Evolutionary conservation across 495 filamentous ascomycete species (phyloP).

Genomic region (Penicillium bovifimosum): DNA sequence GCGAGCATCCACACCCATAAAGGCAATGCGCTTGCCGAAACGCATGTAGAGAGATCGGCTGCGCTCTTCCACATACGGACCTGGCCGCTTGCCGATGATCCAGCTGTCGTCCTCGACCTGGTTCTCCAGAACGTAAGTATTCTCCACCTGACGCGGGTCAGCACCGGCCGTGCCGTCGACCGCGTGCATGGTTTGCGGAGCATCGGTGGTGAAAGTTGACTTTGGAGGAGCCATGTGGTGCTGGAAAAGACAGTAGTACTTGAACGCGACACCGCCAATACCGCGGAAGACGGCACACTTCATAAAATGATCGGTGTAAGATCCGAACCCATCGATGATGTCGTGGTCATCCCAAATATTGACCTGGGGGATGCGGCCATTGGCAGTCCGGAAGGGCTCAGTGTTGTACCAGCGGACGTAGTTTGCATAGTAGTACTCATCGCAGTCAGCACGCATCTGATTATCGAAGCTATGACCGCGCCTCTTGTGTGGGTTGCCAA

Average conservation of each 20-base stretch:
- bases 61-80: conserved; percentile 73
- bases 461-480: conserved; percentile 71
- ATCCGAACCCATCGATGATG: conserved; percentile 90
- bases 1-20: conserved; percentile 83
- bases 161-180: conserved; percentile 45
- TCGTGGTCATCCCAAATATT: conserved; percentile 96
- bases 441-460: conserved; percentile 65
- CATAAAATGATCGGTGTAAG: conserved; percentile 93
- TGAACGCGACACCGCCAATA: conserved; percentile 79
- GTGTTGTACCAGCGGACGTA: conserved; percentile 83
- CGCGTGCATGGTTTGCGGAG: conserved; percentile 47
- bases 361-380: conserved; percentile 82
- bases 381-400: conserved; percentile 77
- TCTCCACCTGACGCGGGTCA: conserved; percentile 61
- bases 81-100: conserved; percentile 70
- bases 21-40: conserved; percentile 79
- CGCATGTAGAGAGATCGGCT: conserved; percentile 76
- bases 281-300: conserved; percentile 83
- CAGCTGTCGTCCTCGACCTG: conserved; percentile 63
- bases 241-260: conserved; percentile 93
- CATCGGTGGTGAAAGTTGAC: conserved; percentile 75
- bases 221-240: conserved; percentile 80
- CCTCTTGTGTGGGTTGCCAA: conserved; percentile 75
- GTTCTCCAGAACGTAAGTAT: conserved; percentile 61
- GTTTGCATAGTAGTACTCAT: conserved; percentile 86